Evolutionary conservation across 495 filamentous ascomycete species (phyloP), one percentile per base, ranked within the genome.

Genomic region (Podospora pseudoanserina): DNA sequence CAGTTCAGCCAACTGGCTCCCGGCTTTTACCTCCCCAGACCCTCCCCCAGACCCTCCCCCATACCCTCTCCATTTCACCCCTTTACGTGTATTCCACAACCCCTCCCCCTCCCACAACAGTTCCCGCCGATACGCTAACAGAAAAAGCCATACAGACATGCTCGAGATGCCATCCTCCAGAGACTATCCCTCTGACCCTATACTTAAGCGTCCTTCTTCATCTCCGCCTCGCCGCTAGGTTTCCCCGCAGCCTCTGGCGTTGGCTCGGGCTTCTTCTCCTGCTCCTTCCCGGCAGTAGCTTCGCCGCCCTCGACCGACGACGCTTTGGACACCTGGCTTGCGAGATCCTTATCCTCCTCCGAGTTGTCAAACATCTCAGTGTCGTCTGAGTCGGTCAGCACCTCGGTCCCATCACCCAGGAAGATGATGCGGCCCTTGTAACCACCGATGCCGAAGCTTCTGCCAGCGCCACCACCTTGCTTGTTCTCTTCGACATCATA

Each of bases 401-500:
- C 84, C 82, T 97, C 93, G 67, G 91, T 95, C 70, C 94, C 95
- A 82, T 98, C 93, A 53, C 95, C 93, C 54, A 99, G 85, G 74
- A 97, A 88, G 75, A 98, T 98, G 75, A 98, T 93, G 66, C 94
- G 88, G 58, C 92, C 91, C 71, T 85, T 85, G 73, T 87, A 86
- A 66, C 88, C 86, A 71, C 86, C 89, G 69, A 86, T 85, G 56
- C 88, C 87, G 61, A 80, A 82, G 70, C 65, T 69, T 70, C 76
- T 82, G 74, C 68, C 70, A 30, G 23, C 74, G 72, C 66, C 60
- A 15, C 27, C 61, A 49, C 61, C 86, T 73, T 92, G 87, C 78
- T 88, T 84, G 70, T 94, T 58, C 16, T 76, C 74, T 20, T 77
- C 92, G 79, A 91, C 81, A 74, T 97, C 95, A 84, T 94, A 95